Percentiles rank a stretch among this genome's conserved stretches.
Evolutionary conservation across 805 yeast species (phyloP).

Genomic region (Zygoascus bituminiphila): DNA sequence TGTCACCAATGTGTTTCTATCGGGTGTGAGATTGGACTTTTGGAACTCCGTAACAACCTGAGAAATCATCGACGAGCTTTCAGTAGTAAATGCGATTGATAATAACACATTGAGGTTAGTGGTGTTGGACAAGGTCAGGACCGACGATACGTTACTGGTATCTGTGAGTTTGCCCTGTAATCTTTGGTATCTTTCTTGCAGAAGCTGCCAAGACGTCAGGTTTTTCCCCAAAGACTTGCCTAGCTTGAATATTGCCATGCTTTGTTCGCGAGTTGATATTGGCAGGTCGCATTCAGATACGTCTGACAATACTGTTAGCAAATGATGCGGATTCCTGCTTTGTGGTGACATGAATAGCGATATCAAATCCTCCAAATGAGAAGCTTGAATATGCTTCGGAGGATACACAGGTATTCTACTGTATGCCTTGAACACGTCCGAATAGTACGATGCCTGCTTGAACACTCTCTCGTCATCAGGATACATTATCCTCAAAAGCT

Average conservation of each 20-base stretch:
- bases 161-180: neutral
- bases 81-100: constrained; percentile 20
- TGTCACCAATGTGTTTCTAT: constrained; percentile 27
- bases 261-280: constrained; percentile 26
- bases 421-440: constrained; percentile 21
- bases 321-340: neutral
- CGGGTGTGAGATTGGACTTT: constrained; percentile 16
- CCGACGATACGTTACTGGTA: neutral
- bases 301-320: constrained; percentile 17
- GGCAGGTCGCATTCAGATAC: constrained; percentile 25
- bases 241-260: constrained; percentile 19
- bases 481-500: constrained; percentile 20
- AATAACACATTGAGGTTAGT: constrained; percentile 26
- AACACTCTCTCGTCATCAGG: constrained; percentile 1
- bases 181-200: constrained; percentile 9
- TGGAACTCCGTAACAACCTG: constrained; percentile 13
- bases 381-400: constrained; percentile 25
- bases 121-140: constrained; percentile 4
- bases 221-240: constrained; percentile 9
- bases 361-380: constrained; percentile 29
- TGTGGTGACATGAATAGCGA: constrained; percentile 13
- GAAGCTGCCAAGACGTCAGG: constrained; percentile 1
- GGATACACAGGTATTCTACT: constrained; percentile 28
- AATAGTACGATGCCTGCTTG: constrained; percentile 4
- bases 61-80: constrained; percentile 11